These are phyloP conservation scores for Dendrobium officinale DNA, from an alignment of 106 monocot genomes.

Conservation along the genomic window DNA sequence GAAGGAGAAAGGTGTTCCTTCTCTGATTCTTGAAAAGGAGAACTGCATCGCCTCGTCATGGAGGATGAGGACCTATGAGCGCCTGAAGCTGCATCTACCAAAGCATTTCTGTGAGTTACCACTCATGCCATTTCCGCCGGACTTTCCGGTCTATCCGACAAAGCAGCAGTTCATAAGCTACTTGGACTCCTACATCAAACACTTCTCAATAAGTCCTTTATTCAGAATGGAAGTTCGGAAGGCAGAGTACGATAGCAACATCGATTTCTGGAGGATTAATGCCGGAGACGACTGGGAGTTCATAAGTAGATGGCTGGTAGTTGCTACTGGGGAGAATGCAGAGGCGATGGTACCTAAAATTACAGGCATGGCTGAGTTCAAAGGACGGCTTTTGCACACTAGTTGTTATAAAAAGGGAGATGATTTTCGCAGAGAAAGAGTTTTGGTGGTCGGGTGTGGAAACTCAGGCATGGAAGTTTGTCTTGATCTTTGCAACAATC, in stretches of 20 bases:
- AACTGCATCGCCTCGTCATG: constrained; percentile 58
- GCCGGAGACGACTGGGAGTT: constrained; percentile 28
- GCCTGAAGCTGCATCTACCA: constrained; percentile 73
- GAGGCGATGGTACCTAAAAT: constrained; percentile 44
- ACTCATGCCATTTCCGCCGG: constrained; percentile 48
- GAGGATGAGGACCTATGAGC: constrained; percentile 66
- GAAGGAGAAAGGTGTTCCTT: constrained; percentile 53
- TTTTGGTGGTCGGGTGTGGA: constrained; percentile 77
- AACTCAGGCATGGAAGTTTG: constrained; percentile 87
- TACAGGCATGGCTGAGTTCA: constrained; percentile 25
- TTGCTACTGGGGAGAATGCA: constrained; percentile 70
- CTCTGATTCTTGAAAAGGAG: constrained; percentile 62
- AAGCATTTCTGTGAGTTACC: constrained; percentile 77
- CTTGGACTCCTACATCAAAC: constrained; percentile 43
- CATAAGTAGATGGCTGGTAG: constrained; percentile 51
- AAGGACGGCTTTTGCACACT: constrained; percentile 43
- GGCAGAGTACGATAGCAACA: constrained; percentile 43
- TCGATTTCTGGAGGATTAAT: constrained; percentile 39
- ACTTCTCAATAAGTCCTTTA: constrained; percentile 43
- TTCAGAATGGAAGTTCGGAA: constrained; percentile 36
- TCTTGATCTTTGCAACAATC: constrained; percentile 65
- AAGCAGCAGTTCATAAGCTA: constrained; percentile 70
- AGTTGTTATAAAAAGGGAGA: constrained; percentile 50
- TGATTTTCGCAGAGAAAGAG: constrained; percentile 48
- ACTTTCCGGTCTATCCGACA: constrained; percentile 65